These are phyloP conservation scores for Komagataella pastoris DNA, from an alignment of 805 yeast species.

Conservation along the genomic window DNA sequence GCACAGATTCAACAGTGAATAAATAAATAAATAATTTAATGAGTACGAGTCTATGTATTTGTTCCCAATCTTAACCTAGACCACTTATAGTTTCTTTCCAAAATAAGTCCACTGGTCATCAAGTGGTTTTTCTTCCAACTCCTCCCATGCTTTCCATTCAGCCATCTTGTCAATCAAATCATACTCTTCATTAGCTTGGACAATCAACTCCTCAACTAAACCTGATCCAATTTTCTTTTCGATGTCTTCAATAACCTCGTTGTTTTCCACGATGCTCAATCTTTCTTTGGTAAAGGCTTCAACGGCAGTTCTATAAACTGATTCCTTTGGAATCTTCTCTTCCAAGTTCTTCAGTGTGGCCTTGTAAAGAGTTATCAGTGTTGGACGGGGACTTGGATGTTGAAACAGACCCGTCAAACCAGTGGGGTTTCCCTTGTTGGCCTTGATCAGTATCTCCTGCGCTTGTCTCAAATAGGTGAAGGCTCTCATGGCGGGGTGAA, in stretches of 20 bases:
- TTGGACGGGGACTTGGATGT: constrained; percentile 79
- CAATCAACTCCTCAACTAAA: constrained; percentile 66
- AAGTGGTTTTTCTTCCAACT: constrained; percentile 64
- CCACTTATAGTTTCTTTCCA: constrained; percentile 41
- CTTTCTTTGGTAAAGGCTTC: constrained; percentile 62
- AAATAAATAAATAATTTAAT: too few relatives aligned
- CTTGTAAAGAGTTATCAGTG: constrained; percentile 55
- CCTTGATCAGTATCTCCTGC: constrained; percentile 31
- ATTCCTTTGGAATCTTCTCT: constrained; percentile 50
- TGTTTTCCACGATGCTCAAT: constrained; percentile 47
- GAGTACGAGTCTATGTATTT: neutral
- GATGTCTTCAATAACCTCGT: constrained; percentile 49
- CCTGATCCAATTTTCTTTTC: constrained; percentile 73
- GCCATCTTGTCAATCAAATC: constrained; percentile 55
- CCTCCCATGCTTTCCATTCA: constrained; percentile 67
- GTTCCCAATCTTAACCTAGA: neutral
- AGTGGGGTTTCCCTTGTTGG: constrained; percentile 59
- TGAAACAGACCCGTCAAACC: constrained; percentile 69
- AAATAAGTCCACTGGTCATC: constrained; percentile 79
- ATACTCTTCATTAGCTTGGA: constrained; percentile 77
- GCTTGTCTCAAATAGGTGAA: constrained; percentile 25
- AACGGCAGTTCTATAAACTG: constrained; percentile 68
- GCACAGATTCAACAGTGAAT: neutral
- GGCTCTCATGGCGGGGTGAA: constrained; percentile 18
- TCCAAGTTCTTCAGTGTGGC: constrained; percentile 49